Base-by-base conservation (phyloP, 2,329 filamentous ascomycete genomes). In the Sporothrix mexicana region DNA sequence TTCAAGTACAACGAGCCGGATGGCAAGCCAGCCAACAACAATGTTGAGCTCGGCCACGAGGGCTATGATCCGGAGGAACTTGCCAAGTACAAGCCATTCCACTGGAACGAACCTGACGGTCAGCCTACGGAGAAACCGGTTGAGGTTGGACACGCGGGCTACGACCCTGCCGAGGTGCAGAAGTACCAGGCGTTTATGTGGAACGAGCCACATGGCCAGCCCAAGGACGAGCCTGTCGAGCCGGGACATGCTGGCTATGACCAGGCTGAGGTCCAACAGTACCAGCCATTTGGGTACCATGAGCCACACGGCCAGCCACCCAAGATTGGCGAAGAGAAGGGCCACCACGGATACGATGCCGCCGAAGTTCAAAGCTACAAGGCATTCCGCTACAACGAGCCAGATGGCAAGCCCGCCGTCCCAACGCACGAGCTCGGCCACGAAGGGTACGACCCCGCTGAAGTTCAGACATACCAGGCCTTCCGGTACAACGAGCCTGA, bases 401-500 rank as follows among this genome's bases (percentile, higher is more conserved):
- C 77, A 0, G 74, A 79, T 43, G 78, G 77, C 41, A 77, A 78
- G 53, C 67, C 66, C 6, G 15, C 59, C 15, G 23, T 45, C 8
- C 6, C 43, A 1, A 47, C 51, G 0, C 49, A 55, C n/a, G 72
- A 73, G 47, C 66, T 73, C 49, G 72, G 61, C 47, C 67, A 73
- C 6, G 51, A 64, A 36, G 71, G 71, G 55, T 71, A 76, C 76
- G 61, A 73, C 61, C 45, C 70, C 25, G 51, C 62, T 59, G 53
- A 77, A 47, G 55, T 77, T 23, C 57, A 73, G 15, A 69, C 69
- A 23, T 77, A 80, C 73, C 78, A 79, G 0, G 80, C 81, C 2
- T 78, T 81, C 25, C 73, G 72, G 2, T 82, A 79, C 77, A 83
- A 84, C 30, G 77, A 80, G 62, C 78, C 77, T 0, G 74, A 79